These are phyloP conservation scores for Fomitopsis schrenkii DNA, from an alignment of 1,284 basidiomycete species.

Conservation along the genomic window DNA sequence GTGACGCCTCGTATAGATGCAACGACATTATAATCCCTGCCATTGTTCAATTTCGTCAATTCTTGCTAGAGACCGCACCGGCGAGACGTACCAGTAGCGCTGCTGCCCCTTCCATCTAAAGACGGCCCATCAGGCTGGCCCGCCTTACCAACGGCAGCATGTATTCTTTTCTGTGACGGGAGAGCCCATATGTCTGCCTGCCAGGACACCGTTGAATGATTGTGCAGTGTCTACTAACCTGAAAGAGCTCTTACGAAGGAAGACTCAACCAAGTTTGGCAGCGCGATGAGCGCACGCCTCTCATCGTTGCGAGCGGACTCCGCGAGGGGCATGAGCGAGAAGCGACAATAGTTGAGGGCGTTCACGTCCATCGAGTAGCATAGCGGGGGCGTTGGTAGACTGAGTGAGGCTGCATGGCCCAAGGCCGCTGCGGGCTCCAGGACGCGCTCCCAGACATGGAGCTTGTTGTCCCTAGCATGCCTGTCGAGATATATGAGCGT, in stretches of 20 bases:
- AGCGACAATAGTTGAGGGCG: slow-evolving; percentile 86
- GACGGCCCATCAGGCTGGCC: slow-evolving; percentile 27
- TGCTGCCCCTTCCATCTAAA: slow-evolving; percentile 37
- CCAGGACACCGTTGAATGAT: background rate
- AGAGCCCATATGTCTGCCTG: slow-evolving; percentile 82
- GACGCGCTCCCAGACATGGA: slow-evolving; percentile 64
- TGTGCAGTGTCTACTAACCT: background rate
- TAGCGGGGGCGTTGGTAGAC: slow-evolving; percentile 46
- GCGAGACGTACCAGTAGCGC: slow-evolving; percentile 26
- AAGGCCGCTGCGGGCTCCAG: slow-evolving; percentile 40
- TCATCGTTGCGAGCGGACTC: slow-evolving; percentile 12
- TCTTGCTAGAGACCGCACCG: background rate
- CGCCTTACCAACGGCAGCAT: slow-evolving; percentile 74
- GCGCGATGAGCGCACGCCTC: slow-evolving; percentile 53
- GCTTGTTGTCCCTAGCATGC: slow-evolving; percentile 83
- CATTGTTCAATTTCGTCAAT: background rate
- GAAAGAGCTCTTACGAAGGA: slow-evolving; percentile 52
- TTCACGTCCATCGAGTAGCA: slow-evolving; percentile 78
- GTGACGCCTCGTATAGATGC: slow-evolving; percentile 51
- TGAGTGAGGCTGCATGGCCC: slow-evolving; percentile 51
- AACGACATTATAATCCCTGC: slow-evolving; percentile 84
- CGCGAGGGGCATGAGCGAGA: slow-evolving; percentile 46
- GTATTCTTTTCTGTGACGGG: slow-evolving; percentile 58
- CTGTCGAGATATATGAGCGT: slow-evolving; percentile 34
- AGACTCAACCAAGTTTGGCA: slow-evolving; percentile 87